Percentiles rank a stretch among this genome's conserved stretches.
These are phyloP conservation scores for Termitomyces sp. DNA, from an alignment of 768 basidiomycete species.

Conservation along the genomic window DNA sequence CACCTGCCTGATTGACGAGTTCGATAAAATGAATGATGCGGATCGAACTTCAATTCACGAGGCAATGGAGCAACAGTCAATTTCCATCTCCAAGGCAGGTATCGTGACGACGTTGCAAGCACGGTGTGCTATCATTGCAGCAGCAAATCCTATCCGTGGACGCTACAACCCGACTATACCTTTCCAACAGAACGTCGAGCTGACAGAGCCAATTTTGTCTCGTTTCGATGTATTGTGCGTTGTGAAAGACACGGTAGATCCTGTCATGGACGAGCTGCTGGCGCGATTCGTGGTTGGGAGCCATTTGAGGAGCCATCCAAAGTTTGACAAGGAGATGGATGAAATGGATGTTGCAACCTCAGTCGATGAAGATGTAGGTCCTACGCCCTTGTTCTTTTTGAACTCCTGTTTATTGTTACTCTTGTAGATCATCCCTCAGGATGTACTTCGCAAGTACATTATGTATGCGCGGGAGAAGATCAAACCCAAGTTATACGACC, in stretches of 20 bases:
- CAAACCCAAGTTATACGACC: constrained; percentile 87
- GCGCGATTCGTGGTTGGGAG: constrained; percentile 98
- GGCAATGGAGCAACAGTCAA: constrained; percentile 99
- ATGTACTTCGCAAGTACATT: constrained; percentile 94
- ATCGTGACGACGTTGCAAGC: constrained; percentile 98
- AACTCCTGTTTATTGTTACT: not conserved
- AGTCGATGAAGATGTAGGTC: constrained; percentile 80
- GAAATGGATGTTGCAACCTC: constrained; percentile 93
- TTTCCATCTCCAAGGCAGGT: constrained; percentile 98
- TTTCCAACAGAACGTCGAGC: constrained; percentile 96
- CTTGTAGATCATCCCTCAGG: constrained; percentile 90
- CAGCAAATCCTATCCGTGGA: constrained; percentile 96
- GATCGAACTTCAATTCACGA: constrained; percentile 99
- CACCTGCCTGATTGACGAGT: constrained; percentile 96
- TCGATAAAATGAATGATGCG: constrained; percentile 99
- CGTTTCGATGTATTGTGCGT: constrained; percentile 98
- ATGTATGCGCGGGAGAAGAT: constrained; percentile 97
- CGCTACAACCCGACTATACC: constrained; percentile 98
- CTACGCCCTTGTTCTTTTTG: not conserved
- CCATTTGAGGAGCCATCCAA: constrained; percentile 92
- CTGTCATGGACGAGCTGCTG: constrained; percentile 93
- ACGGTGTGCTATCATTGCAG: constrained; percentile 95
- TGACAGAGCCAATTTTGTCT: constrained; percentile 97
- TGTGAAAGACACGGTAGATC: constrained; percentile 96
- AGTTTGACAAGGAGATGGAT: constrained; percentile 82